phyloP scores from a whole-genome alignment of 2,329 filamentous ascomycete genomes.

The Aspergillus neoniger region DNA sequence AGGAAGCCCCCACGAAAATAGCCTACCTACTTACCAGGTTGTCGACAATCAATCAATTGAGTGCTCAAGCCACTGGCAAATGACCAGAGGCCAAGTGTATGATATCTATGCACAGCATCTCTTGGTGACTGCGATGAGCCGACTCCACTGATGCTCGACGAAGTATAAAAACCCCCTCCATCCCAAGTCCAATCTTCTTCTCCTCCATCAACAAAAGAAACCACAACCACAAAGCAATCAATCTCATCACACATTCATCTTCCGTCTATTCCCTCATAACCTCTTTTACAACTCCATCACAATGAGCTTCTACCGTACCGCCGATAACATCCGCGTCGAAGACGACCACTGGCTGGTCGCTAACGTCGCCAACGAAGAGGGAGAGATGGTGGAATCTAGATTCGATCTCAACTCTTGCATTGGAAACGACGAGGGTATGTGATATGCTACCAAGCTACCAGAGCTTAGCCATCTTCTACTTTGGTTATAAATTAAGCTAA shows the following conservation, averaged over 20 bases:
- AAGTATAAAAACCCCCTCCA: slow-evolving; percentile 9
- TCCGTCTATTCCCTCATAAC: not conserved
- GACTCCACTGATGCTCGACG: not conserved
- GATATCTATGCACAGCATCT: not conserved
- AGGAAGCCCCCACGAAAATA: not conserved
- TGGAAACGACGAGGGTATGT: slow-evolving; percentile 20
- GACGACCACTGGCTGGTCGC: slow-evolving; percentile 14
- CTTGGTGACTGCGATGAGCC: not conserved
- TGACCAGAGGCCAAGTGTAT: slow-evolving; percentile 13
- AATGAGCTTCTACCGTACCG: slow-evolving; percentile 22
- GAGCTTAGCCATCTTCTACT: too few species aligned
- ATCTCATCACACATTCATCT: not conserved
- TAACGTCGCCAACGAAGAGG: not conserved
- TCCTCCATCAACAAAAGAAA: not conserved
- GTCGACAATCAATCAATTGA: slow-evolving; percentile 3
- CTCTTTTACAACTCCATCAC: slow-evolving; percentile 1
- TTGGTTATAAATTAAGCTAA: not conserved
- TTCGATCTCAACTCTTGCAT: slow-evolving; percentile 16
- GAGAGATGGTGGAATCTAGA: not conserved
- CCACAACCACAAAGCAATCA: not conserved
- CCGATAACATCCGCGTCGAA: slow-evolving; percentile 15
- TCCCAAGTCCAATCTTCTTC: not conserved
- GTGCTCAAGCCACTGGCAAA: slow-evolving; percentile 3
- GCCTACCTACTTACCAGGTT: not conserved
- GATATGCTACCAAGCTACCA: not conserved